Conservation (phyloP, 345 rosid genomes). For the Punica granatum region DNA sequence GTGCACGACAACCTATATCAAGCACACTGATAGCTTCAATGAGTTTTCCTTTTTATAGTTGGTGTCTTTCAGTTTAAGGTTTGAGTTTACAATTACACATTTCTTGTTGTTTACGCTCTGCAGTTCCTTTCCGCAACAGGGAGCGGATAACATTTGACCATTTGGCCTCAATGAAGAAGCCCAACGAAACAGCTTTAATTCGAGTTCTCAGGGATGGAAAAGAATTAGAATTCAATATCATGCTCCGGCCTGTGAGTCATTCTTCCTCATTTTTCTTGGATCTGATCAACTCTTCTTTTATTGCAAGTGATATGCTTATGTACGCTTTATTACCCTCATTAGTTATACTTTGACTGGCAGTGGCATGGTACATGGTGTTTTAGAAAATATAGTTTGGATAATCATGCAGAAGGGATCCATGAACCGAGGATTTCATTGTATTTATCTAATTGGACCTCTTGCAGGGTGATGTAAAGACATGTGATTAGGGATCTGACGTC, state of each 20-base stretch:
- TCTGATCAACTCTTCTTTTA: background rate
- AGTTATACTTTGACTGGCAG: background rate
- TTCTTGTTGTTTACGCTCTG: conserved; percentile 11
- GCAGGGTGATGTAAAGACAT: background rate
- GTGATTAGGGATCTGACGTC: background rate
- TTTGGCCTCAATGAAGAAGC: conserved; percentile 89
- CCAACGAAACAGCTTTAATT: conserved; percentile 51
- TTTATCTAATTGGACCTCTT: background rate
- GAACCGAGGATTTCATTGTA: background rate
- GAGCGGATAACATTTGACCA: conserved; percentile 85
- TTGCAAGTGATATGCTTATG: background rate
- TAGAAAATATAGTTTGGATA: background rate
- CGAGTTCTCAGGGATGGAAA: conserved; percentile 60
- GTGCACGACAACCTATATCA: background rate
- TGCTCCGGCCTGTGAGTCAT: conserved; percentile 60
- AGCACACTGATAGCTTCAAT: background rate
- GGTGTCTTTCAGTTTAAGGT: background rate
- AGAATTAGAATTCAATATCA: conserved; percentile 50
- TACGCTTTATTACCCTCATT: background rate
- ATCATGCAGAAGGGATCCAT: background rate
- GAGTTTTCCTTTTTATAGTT: background rate
- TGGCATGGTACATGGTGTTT: background rate
- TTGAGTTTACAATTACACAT: conserved; percentile 10
- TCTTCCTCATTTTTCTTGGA: conserved; percentile 1
- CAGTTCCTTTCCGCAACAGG: conserved; percentile 84